These are phyloP conservation scores for Arabis hirsuta DNA, from an alignment of 345 rosid species.

Conservation along the genomic window DNA sequence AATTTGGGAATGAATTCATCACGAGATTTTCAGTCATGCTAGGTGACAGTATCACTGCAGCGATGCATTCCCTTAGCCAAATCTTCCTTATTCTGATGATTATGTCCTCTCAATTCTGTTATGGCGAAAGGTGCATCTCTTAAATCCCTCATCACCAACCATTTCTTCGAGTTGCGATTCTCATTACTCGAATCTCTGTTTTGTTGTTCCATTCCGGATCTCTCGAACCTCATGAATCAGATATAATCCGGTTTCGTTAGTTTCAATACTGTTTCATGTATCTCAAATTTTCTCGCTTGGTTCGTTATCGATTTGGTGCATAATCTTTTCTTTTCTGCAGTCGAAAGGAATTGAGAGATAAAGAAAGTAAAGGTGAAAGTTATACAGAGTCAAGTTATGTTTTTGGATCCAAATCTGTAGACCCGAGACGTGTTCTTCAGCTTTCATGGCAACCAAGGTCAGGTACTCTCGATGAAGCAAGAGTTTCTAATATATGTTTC, in stretches of 20 bases:
- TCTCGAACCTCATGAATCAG: background rate
- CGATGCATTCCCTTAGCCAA: constrained; percentile 36
- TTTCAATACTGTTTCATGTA: background rate
- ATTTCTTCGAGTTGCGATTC: background rate
- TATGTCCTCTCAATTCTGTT: constrained; percentile 18
- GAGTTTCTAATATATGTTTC: background rate
- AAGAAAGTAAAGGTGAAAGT: constrained; percentile 33
- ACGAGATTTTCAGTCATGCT: background rate
- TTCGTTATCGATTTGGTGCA: no score
- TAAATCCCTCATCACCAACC: constrained; percentile 8
- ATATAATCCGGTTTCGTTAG: background rate
- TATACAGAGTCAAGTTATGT: constrained; percentile 41
- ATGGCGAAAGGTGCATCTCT: constrained; percentile 16
- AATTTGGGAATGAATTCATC: background rate
- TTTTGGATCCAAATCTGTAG: constrained; percentile 48
- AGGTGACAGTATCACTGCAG: background rate
- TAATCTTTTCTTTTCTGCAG: constrained; percentile 27
- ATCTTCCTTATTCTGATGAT: constrained; percentile 30
- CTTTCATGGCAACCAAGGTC: constrained; percentile 98
- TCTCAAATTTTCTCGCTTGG: background rate
- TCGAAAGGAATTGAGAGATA: constrained; percentile 75
- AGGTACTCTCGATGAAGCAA: constrained; percentile 55
- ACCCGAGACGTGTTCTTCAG: constrained; percentile 68
- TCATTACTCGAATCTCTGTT: background rate
- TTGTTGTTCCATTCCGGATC: constrained; percentile 1